Evolutionary conservation across 2,329 filamentous ascomycete genomes (phyloP).

Genomic region (Pseudogymnoascus sp.): DNA sequence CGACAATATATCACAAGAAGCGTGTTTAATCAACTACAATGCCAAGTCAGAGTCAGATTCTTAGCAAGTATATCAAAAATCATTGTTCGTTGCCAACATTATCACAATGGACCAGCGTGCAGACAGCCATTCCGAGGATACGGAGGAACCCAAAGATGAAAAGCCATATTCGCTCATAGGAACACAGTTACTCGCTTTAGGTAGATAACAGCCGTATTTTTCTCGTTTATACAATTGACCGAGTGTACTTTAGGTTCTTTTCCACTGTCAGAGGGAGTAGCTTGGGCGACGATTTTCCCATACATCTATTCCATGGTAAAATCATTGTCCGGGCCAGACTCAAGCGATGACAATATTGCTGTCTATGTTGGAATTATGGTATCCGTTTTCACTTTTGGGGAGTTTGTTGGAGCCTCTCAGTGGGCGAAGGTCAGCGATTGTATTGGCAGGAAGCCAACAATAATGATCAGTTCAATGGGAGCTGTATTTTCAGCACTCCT

Average conservation of each 20-base stretch:
- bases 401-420: slow-evolving; percentile 80
- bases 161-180: background rate
- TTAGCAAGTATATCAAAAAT: background rate
- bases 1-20: background rate
- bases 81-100: background rate
- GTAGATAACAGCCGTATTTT: background rate
- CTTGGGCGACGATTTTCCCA: slow-evolving; percentile 96
- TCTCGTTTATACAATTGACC: background rate
- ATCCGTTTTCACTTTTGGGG: slow-evolving; percentile 85
- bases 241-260: slow-evolving; percentile 5
- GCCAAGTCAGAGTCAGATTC: background rate
- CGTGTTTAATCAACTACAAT: background rate
- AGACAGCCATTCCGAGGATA: background rate
- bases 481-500: slow-evolving; percentile 83
- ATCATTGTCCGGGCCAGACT: slow-evolving; percentile 71
- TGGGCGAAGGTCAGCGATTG: slow-evolving; percentile 88
- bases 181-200: background rate
- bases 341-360: slow-evolving; percentile 66
- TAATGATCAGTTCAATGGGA: slow-evolving; percentile 73
- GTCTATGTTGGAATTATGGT: slow-evolving; percentile 91
- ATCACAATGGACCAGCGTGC: background rate
- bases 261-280: slow-evolving; percentile 65
- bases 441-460: slow-evolving; percentile 81
- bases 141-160: background rate
- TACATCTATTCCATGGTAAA: slow-evolving; percentile 96